These are phyloP conservation scores for Heterobasidion annosum DNA, from an alignment of 1,284 basidiomycete species.

Conservation along the genomic window DNA sequence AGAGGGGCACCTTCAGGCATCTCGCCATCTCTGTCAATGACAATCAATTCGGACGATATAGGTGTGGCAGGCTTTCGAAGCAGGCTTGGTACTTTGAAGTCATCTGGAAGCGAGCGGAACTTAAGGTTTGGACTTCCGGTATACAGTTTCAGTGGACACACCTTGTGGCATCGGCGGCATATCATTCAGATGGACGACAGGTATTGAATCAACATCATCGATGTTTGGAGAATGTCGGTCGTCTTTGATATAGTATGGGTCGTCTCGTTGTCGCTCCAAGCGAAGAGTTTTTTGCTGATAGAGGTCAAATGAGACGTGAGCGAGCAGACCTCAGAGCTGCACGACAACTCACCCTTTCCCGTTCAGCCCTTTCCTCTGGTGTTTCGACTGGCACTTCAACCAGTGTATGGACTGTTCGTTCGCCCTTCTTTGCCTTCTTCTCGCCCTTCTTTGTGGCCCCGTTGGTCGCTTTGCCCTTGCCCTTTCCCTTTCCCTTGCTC, in stretches of 20 bases:
- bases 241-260: constrained; percentile 82
- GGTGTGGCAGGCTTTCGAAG: constrained; percentile 15
- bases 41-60: constrained; percentile 26
- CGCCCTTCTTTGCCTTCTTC: constrained; percentile 33
- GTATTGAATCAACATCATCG: constrained; percentile 77
- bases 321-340: background rate
- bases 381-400: constrained; percentile 37
- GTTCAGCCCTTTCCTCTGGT: constrained; percentile 45
- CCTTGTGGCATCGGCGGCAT: constrained; percentile 42
- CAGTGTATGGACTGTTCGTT: constrained; percentile 17
- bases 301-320: constrained; percentile 1
- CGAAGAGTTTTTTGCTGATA: constrained; percentile 66
- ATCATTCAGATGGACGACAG: constrained; percentile 73
- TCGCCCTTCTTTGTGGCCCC: constrained; percentile 20
- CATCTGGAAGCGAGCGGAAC: background rate
- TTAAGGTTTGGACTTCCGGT: background rate
- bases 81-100: constrained; percentile 19
- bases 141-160: constrained; percentile 10
- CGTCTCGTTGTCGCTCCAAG: constrained; percentile 65
- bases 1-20: constrained; percentile 59
- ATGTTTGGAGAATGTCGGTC: constrained; percentile 20
- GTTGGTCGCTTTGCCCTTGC: constrained; percentile 21
- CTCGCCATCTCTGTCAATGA: constrained; percentile 76
- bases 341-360: constrained; percentile 42
- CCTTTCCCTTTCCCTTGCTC: constrained; percentile 37